Base-by-base conservation (phyloP, 2,329 filamentous ascomycete genomes). In the Onygenales sp. region DNA sequence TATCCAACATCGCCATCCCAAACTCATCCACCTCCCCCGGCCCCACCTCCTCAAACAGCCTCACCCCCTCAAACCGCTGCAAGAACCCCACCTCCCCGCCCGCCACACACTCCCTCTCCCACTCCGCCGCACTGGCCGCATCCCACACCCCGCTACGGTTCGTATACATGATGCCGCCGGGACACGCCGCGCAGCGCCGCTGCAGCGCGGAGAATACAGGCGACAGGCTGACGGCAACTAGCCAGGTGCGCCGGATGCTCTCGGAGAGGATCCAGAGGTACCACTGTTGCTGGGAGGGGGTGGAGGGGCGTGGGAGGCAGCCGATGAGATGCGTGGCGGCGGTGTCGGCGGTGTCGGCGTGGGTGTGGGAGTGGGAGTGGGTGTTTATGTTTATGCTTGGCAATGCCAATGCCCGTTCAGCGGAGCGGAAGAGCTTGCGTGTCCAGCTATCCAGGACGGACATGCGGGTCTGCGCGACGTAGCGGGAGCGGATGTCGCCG, bases 401-500 rank as follows among this genome's bases (percentile, higher is more conserved):
- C 7, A 35, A 47, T 36, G 32, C 14, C 5, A 32, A 47, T 8
- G 35, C 27, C 39, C 47, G 2, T 13, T 14, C 36, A 31, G 9
- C 47, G 10, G 39, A 9, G 35, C 11, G 14, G 9, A 27, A 31
- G 57, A 47, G 4, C 56, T 11, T 51, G 58, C 21, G 21, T 5
- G 21, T 5, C 21, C 21, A 27, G 21, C 21, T 27, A 27, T 27
- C 21, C 21, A 5, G 21, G 5, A 27, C 21, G 4, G 65, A 62
- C 31, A 59, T 63, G 47, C 52, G 60, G 52, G 72, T 66, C 75
- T 35, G 72, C 74, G 4, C 69, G 59, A 39, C 66, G 63, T 27
- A 1, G 2, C 74, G 67, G 2, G 68, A 62, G 9, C 65, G 60
- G 27, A 78, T 72, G 57, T 78, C 72, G 27, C 73, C 75, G 59